phyloP scores from a whole-genome alignment of 495 filamentous ascomycete genomes.

The Podospora bellae-mahoneyi region DNA sequence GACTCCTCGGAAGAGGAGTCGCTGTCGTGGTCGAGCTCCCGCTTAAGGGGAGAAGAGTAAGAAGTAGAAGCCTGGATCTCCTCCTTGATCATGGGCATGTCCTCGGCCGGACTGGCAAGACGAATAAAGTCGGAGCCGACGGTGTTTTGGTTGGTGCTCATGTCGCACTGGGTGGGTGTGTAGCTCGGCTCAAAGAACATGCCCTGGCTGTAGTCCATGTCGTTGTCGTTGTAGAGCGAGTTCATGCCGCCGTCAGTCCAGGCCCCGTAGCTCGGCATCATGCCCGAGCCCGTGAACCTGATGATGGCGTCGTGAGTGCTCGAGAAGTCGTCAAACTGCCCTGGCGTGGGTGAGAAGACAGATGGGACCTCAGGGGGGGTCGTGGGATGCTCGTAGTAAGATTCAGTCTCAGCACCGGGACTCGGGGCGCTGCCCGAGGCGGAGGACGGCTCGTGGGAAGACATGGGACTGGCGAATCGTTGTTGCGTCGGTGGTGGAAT shows the following conservation, averaged over 20 bases:
- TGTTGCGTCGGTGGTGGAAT: slow-evolving; percentile 26
- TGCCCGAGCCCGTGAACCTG: slow-evolving; percentile 9
- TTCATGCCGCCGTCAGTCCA: slow-evolving; percentile 12
- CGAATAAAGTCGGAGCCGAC: background rate
- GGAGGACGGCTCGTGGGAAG: slow-evolving; percentile 34
- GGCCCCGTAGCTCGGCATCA: slow-evolving; percentile 13
- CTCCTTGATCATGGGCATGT: slow-evolving; percentile 33
- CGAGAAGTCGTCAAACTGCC: slow-evolving; percentile 21
- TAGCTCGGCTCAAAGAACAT: slow-evolving; percentile 15
- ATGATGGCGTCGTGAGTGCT: slow-evolving; percentile 1
- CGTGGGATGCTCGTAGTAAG: slow-evolving; percentile 33
- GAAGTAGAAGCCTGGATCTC: slow-evolving; percentile 27
- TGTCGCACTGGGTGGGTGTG: slow-evolving; percentile 12
- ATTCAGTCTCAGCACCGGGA: slow-evolving; percentile 38
- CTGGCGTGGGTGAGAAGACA: slow-evolving; percentile 14
- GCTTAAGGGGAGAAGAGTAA: slow-evolving; percentile 23
- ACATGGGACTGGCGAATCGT: slow-evolving; percentile 35
- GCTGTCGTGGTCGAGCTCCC: slow-evolving; percentile 11
- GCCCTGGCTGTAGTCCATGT: slow-evolving; percentile 19
- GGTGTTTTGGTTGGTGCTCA: slow-evolving; percentile 13
- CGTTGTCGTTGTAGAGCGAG: background rate
- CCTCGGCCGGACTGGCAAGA: slow-evolving; percentile 9
- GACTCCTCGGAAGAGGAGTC: slow-evolving; percentile 26
- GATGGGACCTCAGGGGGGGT: slow-evolving; percentile 37
- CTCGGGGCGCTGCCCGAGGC: slow-evolving; percentile 38